Conservation (phyloP, 2,329 filamentous ascomycete genomes). For the Coniochaeta sp. region DNA sequence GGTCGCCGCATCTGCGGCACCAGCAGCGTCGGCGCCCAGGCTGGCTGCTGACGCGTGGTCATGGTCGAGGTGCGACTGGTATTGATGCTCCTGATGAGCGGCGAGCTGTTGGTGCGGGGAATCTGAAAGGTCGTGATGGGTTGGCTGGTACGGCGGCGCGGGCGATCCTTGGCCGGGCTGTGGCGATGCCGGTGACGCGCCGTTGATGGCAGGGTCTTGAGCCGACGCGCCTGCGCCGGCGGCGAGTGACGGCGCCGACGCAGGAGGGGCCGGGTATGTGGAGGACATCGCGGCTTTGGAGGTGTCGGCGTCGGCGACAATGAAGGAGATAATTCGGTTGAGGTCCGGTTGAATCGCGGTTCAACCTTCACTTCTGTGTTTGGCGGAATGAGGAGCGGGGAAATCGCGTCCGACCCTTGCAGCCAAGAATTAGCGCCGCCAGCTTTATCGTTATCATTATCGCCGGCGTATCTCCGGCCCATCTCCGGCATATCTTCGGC, state of each 20-base stretch:
- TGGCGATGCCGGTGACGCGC: neutral
- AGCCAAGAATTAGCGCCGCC: no score
- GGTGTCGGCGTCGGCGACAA: neutral
- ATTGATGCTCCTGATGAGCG: neutral
- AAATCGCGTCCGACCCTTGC: neutral
- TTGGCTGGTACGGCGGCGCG: neutral
- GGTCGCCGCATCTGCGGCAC: slow-evolving; percentile 5
- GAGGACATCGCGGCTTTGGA: neutral
- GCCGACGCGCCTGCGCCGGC: neutral
- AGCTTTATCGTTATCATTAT: no score
- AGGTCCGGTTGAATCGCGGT: neutral
- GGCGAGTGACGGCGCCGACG: neutral
- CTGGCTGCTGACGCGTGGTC: neutral
- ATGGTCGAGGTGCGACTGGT: neutral
- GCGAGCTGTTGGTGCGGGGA: neutral
- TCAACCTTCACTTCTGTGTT: neutral
- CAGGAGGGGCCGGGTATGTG: neutral
- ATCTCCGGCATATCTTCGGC: no score
- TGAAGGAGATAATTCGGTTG: neutral
- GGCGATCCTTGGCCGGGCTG: neutral
- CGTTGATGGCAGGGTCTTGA: neutral
- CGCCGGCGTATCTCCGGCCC: no score
- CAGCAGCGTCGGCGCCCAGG: neutral
- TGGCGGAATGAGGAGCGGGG: neutral
- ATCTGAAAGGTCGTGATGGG: neutral